Evolutionary conservation across 1,139 yeast genomes (phyloP).

Genomic region (Nakaseomyces sp.): DNA sequence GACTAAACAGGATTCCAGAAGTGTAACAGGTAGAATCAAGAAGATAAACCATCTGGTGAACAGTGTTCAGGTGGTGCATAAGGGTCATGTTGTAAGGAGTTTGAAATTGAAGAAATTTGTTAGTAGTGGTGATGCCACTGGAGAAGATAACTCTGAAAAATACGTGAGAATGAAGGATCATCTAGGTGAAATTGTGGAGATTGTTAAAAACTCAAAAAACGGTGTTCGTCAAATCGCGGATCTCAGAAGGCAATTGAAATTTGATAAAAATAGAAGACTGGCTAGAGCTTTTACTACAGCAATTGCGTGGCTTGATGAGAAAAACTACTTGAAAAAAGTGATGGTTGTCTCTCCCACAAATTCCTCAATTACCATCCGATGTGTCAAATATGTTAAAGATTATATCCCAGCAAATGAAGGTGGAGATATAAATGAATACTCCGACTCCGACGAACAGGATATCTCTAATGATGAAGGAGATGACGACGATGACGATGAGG

Average conservation of each 20-base stretch:
- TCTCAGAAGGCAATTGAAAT: conserved; percentile 51
- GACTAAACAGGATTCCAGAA: conserved; percentile 65
- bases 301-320: conserved; percentile 42
- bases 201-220: conserved; percentile 57
- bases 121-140: conserved; percentile 7
- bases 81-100: conserved; percentile 44
- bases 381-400: conserved; percentile 53
- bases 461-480: conserved; percentile 21
- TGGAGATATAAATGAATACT: conserved; percentile 16
- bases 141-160: conserved; percentile 14
- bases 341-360: conserved; percentile 45
- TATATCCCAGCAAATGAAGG: conserved; percentile 25
- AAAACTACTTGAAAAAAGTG: conserved; percentile 50
- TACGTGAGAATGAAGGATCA: conserved; percentile 36
- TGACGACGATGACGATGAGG: conserved; percentile 18
- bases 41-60: conserved; percentile 42
- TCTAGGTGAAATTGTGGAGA: conserved; percentile 40
- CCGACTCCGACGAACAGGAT: conserved; percentile 20
- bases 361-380: conserved; percentile 41
- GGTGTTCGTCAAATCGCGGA: conserved; percentile 60
- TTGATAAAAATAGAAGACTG: conserved; percentile 39
- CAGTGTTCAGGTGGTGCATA: conserved; percentile 36
- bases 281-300: conserved; percentile 46
- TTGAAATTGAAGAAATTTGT: conserved; percentile 42
- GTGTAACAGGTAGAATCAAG: conserved; percentile 54